Evolutionary conservation across 306 rosid genomes (phyloP).

Genomic region (Abrus precatorius): DNA sequence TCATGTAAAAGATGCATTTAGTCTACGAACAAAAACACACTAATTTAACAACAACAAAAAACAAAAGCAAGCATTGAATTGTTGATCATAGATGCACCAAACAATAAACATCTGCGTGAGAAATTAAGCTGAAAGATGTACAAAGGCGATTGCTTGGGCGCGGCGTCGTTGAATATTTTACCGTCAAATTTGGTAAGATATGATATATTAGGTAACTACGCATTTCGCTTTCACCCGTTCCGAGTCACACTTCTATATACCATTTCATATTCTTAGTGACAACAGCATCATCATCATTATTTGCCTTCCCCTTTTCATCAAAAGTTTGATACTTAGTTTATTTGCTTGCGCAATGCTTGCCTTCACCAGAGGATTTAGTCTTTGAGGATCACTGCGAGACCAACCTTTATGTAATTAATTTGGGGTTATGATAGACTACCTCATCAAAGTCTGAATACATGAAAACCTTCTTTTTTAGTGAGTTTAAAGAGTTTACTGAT

Average conservation of each 20-base stretch:
- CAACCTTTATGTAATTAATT: slow-evolving; percentile 42
- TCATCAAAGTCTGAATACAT: neutral
- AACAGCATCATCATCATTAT: slow-evolving; percentile 45
- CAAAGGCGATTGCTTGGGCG: neutral
- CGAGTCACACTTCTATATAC: slow-evolving; percentile 15
- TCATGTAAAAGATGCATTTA: no score
- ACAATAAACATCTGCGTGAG: no score
- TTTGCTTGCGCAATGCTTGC: slow-evolving; percentile 54
- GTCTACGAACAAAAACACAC: no score
- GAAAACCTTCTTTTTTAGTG: neutral
- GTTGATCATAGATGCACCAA: no score
- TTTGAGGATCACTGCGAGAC: slow-evolving; percentile 50
- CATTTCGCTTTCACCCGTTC: slow-evolving; percentile 24
- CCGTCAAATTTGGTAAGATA: neutral
- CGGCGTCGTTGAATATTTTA: slow-evolving; percentile 22
- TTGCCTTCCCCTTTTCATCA: slow-evolving; percentile 6
- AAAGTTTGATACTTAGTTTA: slow-evolving; percentile 13
- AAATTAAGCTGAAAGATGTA: no score
- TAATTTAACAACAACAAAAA: no score
- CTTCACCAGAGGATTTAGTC: slow-evolving; percentile 26
- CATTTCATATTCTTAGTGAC: slow-evolving; percentile 54
- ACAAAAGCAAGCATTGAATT: no score
- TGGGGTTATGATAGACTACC: neutral
- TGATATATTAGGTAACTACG: slow-evolving; percentile 3
- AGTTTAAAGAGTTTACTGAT: neutral